Base-by-base conservation (phyloP, 352 stramenopile genomes). In the Globisporangium cylindrosporum region DNA sequence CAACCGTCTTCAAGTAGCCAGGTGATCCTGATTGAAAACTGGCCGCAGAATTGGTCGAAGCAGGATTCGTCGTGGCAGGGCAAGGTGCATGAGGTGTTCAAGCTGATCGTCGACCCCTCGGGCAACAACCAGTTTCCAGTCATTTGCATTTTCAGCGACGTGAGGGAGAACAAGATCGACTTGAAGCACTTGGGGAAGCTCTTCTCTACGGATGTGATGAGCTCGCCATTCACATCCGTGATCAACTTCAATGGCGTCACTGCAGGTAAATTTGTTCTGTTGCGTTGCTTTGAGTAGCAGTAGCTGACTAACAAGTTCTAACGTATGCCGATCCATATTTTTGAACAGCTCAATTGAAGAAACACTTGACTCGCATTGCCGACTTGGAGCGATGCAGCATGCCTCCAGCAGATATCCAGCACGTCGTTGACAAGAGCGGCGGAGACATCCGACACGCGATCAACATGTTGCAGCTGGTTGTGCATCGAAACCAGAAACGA, bases 221-320 rank as follows among this genome's bases (percentile, higher is more conserved):
- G 78, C 51, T 96, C 88, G 8, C 78, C 79, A 9, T 79, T 89
- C 24, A 91, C 82, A 18, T 80, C 77, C 6, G 77, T 93, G 25
- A 90, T 94, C 60, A 84, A 87, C 57, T 89, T 94, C 27, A 96
- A 96, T 62, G 72, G 76, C 27, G 86, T 96, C 20, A 92, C 86
- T 15, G 59, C 88, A 71, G 82, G 82, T 90, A 73, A n/a, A 64
- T 20, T 9, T 60, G 4, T n/a, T n/a, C 9, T 18, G 7, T 18
- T 48, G 18, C 4, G 27, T 9, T 62, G n/a, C 22, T 53, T 22
- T 36, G 32, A 24, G 8, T 49, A 49, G 15, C 7, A 24, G 18
- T 1, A 51, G 18, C 43, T 51, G 18, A 12, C 15, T n/a, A 6
- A 22, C 41, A 22, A 22, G 18, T 22, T 36, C 29, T 59, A 10